Conservation (phyloP, 2,329 filamentous ascomycete genomes). For the Fusarium pseudocircinatum region DNA sequence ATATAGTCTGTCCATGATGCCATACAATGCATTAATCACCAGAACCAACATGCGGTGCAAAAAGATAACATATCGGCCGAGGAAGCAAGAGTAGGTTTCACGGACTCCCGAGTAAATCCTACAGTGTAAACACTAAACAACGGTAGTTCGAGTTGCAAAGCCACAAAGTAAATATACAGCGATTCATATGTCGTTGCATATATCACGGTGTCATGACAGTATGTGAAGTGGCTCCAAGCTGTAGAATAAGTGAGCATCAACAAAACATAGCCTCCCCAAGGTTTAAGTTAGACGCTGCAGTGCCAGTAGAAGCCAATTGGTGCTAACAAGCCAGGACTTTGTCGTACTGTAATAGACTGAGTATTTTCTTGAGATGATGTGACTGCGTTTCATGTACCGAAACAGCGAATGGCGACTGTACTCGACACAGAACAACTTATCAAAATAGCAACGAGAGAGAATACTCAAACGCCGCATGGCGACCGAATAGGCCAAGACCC, state of each 20-base stretch:
- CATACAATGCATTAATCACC: background rate
- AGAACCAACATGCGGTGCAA: background rate
- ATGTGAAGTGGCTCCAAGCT: background rate
- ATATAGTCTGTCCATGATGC: background rate
- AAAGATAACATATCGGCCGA: background rate
- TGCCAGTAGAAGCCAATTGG: background rate
- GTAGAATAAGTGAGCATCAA: background rate
- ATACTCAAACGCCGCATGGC: background rate
- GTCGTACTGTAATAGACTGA: background rate
- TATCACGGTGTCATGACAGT: background rate
- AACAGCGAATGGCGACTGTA: background rate
- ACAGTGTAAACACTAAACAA: background rate
- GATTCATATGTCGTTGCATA: background rate
- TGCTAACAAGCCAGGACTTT: background rate
- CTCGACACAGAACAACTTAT: background rate
- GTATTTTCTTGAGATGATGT: background rate
- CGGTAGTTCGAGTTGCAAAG: background rate
- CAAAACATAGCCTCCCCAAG: too few species aligned
- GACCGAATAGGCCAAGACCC: background rate
- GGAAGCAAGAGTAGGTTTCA: background rate
- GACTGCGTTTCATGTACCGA: background rate
- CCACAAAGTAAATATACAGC: background rate
- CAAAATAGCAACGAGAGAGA: background rate
- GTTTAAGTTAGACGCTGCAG: too few species aligned
- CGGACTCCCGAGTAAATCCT: background rate